Percentiles rank a stretch among this genome's conserved stretches.
phyloP scores from a whole-genome alignment of 352 stramenopile species.

The Phytophthora ohioensis region DNA sequence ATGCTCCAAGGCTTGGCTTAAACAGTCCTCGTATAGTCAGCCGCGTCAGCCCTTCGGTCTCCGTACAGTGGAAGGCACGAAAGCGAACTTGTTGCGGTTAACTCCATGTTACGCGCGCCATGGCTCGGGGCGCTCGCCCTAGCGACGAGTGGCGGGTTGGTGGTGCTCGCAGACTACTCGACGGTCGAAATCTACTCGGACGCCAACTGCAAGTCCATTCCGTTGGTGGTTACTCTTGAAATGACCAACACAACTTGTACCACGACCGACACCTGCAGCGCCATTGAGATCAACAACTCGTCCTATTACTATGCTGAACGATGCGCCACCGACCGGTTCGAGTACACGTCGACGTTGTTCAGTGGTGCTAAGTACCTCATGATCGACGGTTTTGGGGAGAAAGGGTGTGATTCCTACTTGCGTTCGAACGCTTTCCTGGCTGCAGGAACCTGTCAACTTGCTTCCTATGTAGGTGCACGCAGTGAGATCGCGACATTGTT shows the following conservation, averaged over 20 bases:
- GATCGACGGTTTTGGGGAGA: conserved; percentile 44
- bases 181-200: conserved; percentile 50
- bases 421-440: conserved; percentile 46
- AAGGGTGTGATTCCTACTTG: conserved; percentile 34
- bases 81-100: conserved; percentile 16
- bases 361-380: conserved; percentile 49
- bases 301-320: conserved; percentile 49
- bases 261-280: conserved; percentile 32
- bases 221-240: conserved; percentile 45
- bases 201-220: conserved; percentile 42
- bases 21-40: conserved; percentile 36
- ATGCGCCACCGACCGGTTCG: conserved; percentile 40
- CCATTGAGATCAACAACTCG: conserved; percentile 44
- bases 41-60: conserved; percentile 25
- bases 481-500: conserved; percentile 48
- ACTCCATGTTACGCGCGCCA: conserved; percentile 32
- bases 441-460: conserved; percentile 45
- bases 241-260: conserved; percentile 28
- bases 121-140: conserved; percentile 40
- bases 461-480: conserved; percentile 41
- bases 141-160: conserved; percentile 19
- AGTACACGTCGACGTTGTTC: conserved; percentile 44
- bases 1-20: neutral
- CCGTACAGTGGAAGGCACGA: conserved; percentile 33
- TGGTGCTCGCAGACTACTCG: conserved; percentile 33